Evolutionary conservation across 768 basidiomycete species (phyloP), one percentile per base, ranked within the genome.

Genomic region (Ephemerocybe angulata): DNA sequence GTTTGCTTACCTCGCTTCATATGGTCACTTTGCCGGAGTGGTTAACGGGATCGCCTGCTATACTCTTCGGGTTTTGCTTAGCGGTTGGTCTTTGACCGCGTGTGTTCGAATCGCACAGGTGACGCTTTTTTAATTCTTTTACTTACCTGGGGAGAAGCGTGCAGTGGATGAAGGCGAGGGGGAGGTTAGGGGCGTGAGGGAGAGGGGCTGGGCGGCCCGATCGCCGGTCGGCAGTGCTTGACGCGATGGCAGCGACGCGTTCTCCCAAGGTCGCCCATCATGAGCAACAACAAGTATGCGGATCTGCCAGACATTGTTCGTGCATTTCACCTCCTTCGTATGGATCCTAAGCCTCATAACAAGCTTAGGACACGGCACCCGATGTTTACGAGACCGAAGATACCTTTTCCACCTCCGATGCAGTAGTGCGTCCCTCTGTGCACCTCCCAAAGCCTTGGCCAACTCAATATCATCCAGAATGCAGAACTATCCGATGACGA

Each of bases 381-480:
- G 93, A 96, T 68, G 83, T 96, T 41, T 96, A 96, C 65, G 93
- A 96, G 67, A 96, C 93, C 0, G 88, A 90, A 43, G 93, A 96
- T 60, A 76, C 82, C 15, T 79, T 85, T 63, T 85, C 80, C 13
- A 68, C 77, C 15, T 66, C 79, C 27, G 75, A 79, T 47, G 69
- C 72, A 21, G 76, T 77, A 58, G 88, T 87, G 66, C 55, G 81
- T 71, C 43, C 3, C 25, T 42, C n/a, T 19, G 6, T n/a, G 7
- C n/a, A n/a, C n/a, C n/a, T n/a, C n/a, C n/a, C n/a, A 44, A 25
- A 21, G 27, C 19, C 19, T 44, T 25, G 33, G 8, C 42, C 21
- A 49, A 24, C 12, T 33, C 60, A 21, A 54, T 61, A 57, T 21
- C 38, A 47, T 31, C 24, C 63, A 88, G 85, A 78, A 78, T 69